phyloP scores from a whole-genome alignment of 805 yeast genomes.

The Yarrowia porcina region DNA sequence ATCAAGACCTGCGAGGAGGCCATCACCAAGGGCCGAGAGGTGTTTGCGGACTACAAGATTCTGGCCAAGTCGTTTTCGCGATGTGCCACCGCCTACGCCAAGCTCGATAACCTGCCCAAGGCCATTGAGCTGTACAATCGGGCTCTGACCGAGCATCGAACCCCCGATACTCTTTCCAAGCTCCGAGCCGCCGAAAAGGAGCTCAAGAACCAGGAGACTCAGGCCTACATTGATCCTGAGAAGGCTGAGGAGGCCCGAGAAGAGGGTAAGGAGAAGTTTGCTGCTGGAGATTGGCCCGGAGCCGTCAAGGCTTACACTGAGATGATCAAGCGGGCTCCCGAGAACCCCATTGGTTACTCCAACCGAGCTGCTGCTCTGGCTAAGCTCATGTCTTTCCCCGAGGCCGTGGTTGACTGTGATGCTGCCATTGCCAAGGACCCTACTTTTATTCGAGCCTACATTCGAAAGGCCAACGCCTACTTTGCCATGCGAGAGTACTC shows the following conservation, averaged over 20 bases:
- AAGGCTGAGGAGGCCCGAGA: constrained; percentile 95
- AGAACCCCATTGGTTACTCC: constrained; percentile 93
- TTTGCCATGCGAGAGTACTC: constrained; percentile 85
- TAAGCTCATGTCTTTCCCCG: constrained; percentile 95
- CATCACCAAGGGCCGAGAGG: constrained; percentile 82
- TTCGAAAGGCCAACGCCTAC: constrained; percentile 94
- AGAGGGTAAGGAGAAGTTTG: constrained; percentile 84
- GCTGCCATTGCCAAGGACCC: constrained; percentile 87
- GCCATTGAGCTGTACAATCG: constrained; percentile 82
- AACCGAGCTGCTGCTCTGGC: constrained; percentile 97
- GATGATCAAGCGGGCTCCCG: constrained; percentile 95
- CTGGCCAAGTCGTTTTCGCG: constrained; percentile 93
- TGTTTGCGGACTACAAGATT: constrained; percentile 85
- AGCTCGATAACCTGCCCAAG: constrained; percentile 63
- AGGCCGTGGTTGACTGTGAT: constrained; percentile 90
- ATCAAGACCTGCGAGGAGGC: constrained; percentile 78
- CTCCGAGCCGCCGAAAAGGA: constrained; percentile 85
- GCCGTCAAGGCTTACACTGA: constrained; percentile 94
- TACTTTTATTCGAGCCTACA: constrained; percentile 85
- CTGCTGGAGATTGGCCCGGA: constrained; percentile 91
- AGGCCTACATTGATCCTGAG: constrained; percentile 79
- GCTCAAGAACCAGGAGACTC: constrained; percentile 71
- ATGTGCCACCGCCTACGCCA: constrained; percentile 77
- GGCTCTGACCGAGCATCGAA: constrained; percentile 94
- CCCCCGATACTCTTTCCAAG: constrained; percentile 86